Base-by-base conservation (phyloP, 106 monocot species). In the Dendrobium officinale region DNA sequence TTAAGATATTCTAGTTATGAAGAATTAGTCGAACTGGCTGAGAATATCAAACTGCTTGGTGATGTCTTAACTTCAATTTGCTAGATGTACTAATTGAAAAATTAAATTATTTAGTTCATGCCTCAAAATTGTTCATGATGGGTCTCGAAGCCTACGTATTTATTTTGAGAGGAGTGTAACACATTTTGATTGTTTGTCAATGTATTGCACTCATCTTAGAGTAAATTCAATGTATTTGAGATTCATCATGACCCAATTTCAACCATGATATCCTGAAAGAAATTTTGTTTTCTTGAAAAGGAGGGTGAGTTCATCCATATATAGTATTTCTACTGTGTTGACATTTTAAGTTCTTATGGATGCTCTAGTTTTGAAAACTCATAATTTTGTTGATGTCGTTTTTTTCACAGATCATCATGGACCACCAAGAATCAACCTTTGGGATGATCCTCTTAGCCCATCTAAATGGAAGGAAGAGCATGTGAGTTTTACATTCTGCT, bases 391-490 rank as follows among this genome's bases (percentile, higher is more conserved):
- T 47, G 2, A 5, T 44, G 5, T 19, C 5, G 0, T 5, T 7
- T 75, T 31, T 48, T 75, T 82, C 26, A 58, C 85, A 92, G 95
- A 92, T 88, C 86, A 90, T 75, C 95, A 95, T 85, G 95, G 92
- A 48, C 87, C 95, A 0, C 55, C 82, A 59, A 95, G 70, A 80
- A 81, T 95, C 45, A 90, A 92, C 85, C 64, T 85, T 29, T 92
- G 95, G 95, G 44, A 92, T 51, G 95, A 95, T 59, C 95, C 95
- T 24, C 79, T 95, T 10, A 92, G 87, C 79, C 95, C 95, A 51
- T 90, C 90, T 44, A 90, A 89, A 77, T 95, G 92, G 95, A 95
- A 95, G 89, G 95, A 95, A 88, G 95, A 95, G 42, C 95, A 92
- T 74, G 95, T 95, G 79, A 92, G 95, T 42, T 42, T 70, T 73